Conservation (phyloP, 257 asterid genomes). For the Euphrasia confusa region DNA sequence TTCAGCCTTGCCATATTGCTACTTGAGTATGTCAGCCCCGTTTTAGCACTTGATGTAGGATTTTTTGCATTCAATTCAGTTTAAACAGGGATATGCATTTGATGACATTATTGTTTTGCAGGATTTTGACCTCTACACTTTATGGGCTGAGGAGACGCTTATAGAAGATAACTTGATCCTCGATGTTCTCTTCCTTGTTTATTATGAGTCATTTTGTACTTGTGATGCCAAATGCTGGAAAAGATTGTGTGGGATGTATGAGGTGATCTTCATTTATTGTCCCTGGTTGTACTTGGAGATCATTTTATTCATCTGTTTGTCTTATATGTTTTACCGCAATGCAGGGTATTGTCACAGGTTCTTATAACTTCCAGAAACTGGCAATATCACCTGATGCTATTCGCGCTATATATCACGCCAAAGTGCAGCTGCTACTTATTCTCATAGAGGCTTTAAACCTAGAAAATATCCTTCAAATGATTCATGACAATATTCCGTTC, state of each 20-base stretch:
- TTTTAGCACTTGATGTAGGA: conserved; percentile 11
- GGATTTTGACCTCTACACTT: conserved; percentile 70
- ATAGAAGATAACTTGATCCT: conserved; percentile 77
- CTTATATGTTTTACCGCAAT: conserved; percentile 21
- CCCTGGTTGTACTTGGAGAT: conserved; percentile 21
- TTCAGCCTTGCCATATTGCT: conserved; percentile 18
- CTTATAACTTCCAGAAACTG: conserved; percentile 70
- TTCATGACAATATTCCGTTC: conserved; percentile 77
- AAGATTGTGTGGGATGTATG: conserved; percentile 60
- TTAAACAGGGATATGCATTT: conserved; percentile 12
- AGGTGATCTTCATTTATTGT: conserved; percentile 46
- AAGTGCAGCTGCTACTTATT: conserved; percentile 76
- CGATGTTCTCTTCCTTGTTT: conserved; percentile 76
- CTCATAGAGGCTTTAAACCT: conserved; percentile 85
- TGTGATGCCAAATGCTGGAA: conserved; percentile 79
- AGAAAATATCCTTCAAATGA: conserved; percentile 87
- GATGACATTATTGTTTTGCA: conserved; percentile 29
- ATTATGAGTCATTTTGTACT: conserved; percentile 65
- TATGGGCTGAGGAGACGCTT: conserved; percentile 93
- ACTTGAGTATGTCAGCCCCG: conserved; percentile 9
- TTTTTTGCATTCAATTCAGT: background rate
- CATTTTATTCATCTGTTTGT: conserved; percentile 16
- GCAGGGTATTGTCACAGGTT: conserved; percentile 70
- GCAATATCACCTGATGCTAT: conserved; percentile 72
- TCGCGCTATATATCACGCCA: conserved; percentile 58